A percentile compares a stretch with the other conserved stretches of the same genome.
phyloP scores from a whole-genome alignment of 2,329 filamentous ascomycete genomes.

The Colletotrichum tabaci region DNA sequence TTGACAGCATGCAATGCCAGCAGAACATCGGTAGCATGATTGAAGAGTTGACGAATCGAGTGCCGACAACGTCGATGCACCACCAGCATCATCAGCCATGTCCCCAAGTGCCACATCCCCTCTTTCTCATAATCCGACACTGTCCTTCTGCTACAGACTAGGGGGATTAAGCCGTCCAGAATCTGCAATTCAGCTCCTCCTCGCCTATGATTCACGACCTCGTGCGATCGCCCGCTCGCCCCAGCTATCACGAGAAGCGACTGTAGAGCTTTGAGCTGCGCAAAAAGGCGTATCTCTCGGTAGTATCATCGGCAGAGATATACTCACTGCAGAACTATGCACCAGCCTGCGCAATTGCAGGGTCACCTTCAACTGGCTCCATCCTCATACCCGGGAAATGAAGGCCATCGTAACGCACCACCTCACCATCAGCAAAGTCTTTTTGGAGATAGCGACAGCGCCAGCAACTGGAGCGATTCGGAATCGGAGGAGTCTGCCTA shows the following conservation, averaged over 20 bases:
- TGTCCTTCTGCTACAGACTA: background rate
- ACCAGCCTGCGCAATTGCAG: too few relatives aligned
- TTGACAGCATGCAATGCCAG: background rate
- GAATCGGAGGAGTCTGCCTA: background rate
- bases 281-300: background rate
- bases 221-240: background rate
- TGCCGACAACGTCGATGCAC: background rate
- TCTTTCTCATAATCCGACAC: background rate
- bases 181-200: background rate
- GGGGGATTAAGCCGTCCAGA: background rate
- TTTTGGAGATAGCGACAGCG: background rate
- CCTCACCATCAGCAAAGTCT: background rate
- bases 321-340: background rate
- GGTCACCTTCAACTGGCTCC: background rate
- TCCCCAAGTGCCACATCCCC: too few relatives aligned
- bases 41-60: background rate
- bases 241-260: background rate
- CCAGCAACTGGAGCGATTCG: background rate
- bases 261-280: background rate
- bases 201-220: background rate
- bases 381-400: background rate
- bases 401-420: background rate
- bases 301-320: background rate
- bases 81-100: too few relatives aligned
- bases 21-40: background rate